Base-by-base conservation (phyloP, 257 asterid species). In the Nyctanthes arbortristis region DNA sequence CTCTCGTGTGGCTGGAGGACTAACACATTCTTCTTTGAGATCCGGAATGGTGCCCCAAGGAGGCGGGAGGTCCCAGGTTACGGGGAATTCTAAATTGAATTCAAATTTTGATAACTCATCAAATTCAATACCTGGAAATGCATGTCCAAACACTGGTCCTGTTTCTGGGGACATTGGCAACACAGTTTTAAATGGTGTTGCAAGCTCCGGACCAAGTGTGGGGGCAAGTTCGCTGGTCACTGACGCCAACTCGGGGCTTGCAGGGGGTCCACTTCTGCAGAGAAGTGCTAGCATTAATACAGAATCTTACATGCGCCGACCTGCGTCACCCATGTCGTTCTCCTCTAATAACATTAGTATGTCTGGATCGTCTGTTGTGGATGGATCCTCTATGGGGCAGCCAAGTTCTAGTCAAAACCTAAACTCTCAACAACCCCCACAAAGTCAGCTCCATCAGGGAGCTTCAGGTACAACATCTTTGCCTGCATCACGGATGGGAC, bases 201-300 rank as follows among this genome's bases (percentile, higher is more conserved):
- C 88, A 55, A 90, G 77, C 80, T 91, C 99, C 1, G 96, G 89
- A 57, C 96, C 96, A 34, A 93, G 97, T 79, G 85, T 93, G 67
- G 98, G 97, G 68, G 97, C 95, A 34, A 94, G 97, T 85, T 94
- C 99, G 62, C 74, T 91, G 81, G 99, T 94, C 55, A 94, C 99
- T 7, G 99, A 91, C 85, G 95, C 97, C 40, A 94, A 94, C 79
- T 94, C 99, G 3, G 97, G 92, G 52, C 93, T 89, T 68, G 88
- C 99, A 6, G 95, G 89, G 28, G 97, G 96, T 66, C 97, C 96
- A 65, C 84, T 85, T 72, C 77, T 88, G 58, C 99, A 89, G 79
- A 84, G 96, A 85, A 94, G 97, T 80, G 97, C 90, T 32, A 93
- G 99, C 81, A 74, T 80, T 56, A 93, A 93, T 71, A 87, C 93